A percentile compares a stretch with the other conserved stretches of the same genome.
Conservation (phyloP, 495 filamentous ascomycete species). For the Hypomontagnella monticulosa region DNA sequence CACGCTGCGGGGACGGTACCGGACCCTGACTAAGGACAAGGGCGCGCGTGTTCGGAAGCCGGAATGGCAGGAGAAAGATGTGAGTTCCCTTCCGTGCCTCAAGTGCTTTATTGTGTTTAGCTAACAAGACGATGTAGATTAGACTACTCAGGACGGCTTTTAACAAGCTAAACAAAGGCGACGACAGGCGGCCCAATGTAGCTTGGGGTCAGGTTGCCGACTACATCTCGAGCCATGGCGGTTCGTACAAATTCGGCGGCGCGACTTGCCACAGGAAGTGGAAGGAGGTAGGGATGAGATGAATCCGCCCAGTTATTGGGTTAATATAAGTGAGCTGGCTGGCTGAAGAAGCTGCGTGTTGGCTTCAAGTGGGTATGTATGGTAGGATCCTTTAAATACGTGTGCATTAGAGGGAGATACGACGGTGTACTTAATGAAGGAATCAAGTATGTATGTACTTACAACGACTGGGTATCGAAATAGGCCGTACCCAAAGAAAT, state of each 20-base stretch:
- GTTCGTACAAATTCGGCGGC: conserved; percentile 85
- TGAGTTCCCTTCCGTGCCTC: conserved; percentile 61
- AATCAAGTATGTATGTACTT: conserved; percentile 41
- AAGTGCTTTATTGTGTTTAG: neutral
- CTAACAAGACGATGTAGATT: conserved; percentile 50
- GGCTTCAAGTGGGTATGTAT: conserved; percentile 34
- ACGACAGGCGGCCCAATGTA: conserved; percentile 58
- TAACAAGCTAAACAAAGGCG: conserved; percentile 45
- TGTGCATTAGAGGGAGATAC: conserved; percentile 32
- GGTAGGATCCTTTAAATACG: conserved; percentile 24
- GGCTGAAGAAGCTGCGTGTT: conserved; percentile 14
- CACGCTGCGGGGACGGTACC: conserved; percentile 81
- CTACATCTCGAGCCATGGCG: conserved; percentile 75
- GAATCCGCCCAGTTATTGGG: conserved; percentile 1
- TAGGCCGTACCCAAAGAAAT: conserved; percentile 9
- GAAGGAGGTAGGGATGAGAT: conserved; percentile 51
- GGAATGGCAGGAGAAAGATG: conserved; percentile 78
- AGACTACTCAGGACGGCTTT: conserved; percentile 61
- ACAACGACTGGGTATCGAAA: conserved; percentile 16
- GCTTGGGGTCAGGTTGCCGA: conserved; percentile 86
- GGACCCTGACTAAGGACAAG: conserved; percentile 81
- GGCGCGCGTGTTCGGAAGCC: conserved; percentile 80
- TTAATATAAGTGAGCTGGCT: conserved; percentile 17
- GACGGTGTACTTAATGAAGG: conserved; percentile 4
- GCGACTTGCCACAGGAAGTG: conserved; percentile 91